Percentiles rank a stretch among this genome's conserved stretches.
Evolutionary conservation across 2,329 filamentous ascomycete species (phyloP).

Genomic region (Colletotrichum kahawae): DNA sequence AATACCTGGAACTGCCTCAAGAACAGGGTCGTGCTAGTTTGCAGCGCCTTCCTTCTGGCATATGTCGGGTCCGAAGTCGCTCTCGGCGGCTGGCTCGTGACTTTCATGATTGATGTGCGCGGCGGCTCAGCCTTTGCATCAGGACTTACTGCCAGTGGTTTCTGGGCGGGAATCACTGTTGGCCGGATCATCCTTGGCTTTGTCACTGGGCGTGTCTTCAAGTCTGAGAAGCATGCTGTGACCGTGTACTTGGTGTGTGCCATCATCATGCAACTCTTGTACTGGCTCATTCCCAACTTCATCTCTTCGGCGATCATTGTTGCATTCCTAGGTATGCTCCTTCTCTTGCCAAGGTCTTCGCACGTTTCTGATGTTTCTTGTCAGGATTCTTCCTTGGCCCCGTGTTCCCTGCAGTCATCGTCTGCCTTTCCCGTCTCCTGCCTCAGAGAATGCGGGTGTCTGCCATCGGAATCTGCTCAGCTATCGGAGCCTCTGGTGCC

Average conservation of each 20-base stretch:
- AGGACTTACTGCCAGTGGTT: slow-evolving; percentile 78
- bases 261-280: not conserved
- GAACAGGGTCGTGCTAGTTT: slow-evolving; percentile 65
- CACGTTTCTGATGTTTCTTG: not conserved
- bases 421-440: slow-evolving; percentile 75
- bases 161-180: slow-evolving; percentile 82
- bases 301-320: not conserved
- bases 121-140: slow-evolving; percentile 71
- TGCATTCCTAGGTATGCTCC: not conserved
- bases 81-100: slow-evolving; percentile 78
- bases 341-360: not conserved
- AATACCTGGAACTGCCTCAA: slow-evolving; percentile 61
- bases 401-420: slow-evolving; percentile 76
- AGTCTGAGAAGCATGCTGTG: not conserved
- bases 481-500: slow-evolving; percentile 76
- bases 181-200: slow-evolving; percentile 78
- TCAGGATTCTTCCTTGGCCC: slow-evolving; percentile 74
- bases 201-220: slow-evolving; percentile 66
- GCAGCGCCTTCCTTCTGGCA: slow-evolving; percentile 73
- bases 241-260: not conserved
- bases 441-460: slow-evolving; percentile 76
- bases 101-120: slow-evolving; percentile 81
- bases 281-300: not conserved
- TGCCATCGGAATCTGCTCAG: slow-evolving; percentile 81
- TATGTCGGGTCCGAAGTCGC: slow-evolving; percentile 82